Conservation (phyloP, 2,329 filamentous ascomycete species). For the Ophiostoma angusticollis region DNA sequence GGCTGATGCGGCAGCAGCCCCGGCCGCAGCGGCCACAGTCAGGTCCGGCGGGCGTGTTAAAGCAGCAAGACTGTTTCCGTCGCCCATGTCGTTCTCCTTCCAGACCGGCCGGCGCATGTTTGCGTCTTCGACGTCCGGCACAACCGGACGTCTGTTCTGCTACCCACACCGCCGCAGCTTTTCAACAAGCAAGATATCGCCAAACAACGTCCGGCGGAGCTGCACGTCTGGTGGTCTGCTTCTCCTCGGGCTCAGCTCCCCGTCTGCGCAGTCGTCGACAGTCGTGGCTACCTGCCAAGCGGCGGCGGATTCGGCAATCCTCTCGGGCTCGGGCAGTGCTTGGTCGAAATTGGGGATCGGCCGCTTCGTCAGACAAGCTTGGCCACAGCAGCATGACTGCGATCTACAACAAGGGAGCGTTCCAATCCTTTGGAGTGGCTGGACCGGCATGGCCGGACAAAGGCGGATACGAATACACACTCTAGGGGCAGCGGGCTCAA, state of each 20-base stretch:
- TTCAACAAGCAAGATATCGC: constrained; percentile 18
- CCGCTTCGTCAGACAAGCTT: constrained; percentile 26
- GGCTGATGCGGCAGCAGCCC: not conserved
- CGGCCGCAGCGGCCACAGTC: constrained; percentile 3
- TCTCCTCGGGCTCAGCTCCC: constrained; percentile 33
- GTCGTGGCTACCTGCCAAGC: constrained; percentile 28
- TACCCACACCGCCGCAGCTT: not conserved
- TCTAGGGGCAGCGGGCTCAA: constrained; percentile 15
- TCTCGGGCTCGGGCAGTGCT: constrained; percentile 14
- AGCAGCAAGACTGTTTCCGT: too few relatives aligned
- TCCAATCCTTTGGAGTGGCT: too few relatives aligned
- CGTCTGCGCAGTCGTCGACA: constrained; percentile 24
- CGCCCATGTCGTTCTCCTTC: constrained; percentile 4
- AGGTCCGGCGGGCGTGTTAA: constrained; percentile 1
- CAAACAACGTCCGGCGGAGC: constrained; percentile 32
- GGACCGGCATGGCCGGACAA: too few relatives aligned
- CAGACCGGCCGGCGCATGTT: constrained; percentile 3
- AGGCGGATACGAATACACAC: not conserved
- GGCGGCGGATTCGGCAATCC: constrained; percentile 25
- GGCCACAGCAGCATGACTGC: constrained; percentile 15
- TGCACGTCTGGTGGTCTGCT: constrained; percentile 43
- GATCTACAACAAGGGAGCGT: constrained; percentile 20
- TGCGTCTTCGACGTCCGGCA: not conserved
- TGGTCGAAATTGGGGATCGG: constrained; percentile 20
- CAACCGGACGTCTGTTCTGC: not conserved